A percentile compares a stretch with the other conserved stretches of the same genome.
phyloP scores from a whole-genome alignment of 2,329 filamentous ascomycete genomes.

The Pezicula radicicola region DNA sequence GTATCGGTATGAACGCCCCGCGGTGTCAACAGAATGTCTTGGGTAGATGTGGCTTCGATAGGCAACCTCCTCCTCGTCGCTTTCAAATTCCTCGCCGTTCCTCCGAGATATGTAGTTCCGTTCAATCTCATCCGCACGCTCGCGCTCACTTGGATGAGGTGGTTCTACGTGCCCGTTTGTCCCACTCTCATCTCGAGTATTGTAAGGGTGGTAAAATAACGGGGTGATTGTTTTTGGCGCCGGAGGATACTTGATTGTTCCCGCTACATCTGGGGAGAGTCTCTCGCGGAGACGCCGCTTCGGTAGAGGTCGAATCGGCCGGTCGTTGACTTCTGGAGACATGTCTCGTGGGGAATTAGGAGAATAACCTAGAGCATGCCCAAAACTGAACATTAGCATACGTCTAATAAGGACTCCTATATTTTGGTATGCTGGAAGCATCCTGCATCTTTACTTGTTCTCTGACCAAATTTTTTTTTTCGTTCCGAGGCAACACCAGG shows the following conservation, averaged over 20 bases:
- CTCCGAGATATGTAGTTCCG: slow-evolving; percentile 41
- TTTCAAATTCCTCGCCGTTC: slow-evolving; percentile 53
- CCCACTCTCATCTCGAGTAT: slow-evolving; percentile 29
- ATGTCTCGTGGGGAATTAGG: slow-evolving; percentile 41
- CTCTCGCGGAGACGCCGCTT: slow-evolving; percentile 85
- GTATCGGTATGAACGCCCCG: slow-evolving; percentile 39
- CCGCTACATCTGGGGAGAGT: slow-evolving; percentile 79
- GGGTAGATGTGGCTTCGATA: slow-evolving; percentile 35
- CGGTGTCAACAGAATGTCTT: slow-evolving; percentile 44
- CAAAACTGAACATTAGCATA: slow-evolving; percentile 11
- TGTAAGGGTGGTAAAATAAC: slow-evolving; percentile 69
- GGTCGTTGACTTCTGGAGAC: slow-evolving; percentile 75
- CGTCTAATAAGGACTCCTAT: slow-evolving; percentile 2
- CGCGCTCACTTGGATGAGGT: slow-evolving; percentile 24
- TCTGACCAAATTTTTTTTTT: background rate
- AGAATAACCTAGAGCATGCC: slow-evolving; percentile 21
- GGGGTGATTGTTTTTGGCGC: slow-evolving; percentile 68
- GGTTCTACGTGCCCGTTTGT: slow-evolving; percentile 26
- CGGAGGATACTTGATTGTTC: slow-evolving; percentile 78
- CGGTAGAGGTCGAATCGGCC: slow-evolving; percentile 89
- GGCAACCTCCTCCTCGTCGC: slow-evolving; percentile 52
- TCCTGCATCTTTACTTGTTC: background rate
- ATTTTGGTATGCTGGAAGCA: background rate
- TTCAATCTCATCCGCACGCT: slow-evolving; percentile 26
- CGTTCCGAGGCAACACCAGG: slow-evolving; percentile 3